Conservation (phyloP, 768 basidiomycete species). For the Piloderma croceum region DNA sequence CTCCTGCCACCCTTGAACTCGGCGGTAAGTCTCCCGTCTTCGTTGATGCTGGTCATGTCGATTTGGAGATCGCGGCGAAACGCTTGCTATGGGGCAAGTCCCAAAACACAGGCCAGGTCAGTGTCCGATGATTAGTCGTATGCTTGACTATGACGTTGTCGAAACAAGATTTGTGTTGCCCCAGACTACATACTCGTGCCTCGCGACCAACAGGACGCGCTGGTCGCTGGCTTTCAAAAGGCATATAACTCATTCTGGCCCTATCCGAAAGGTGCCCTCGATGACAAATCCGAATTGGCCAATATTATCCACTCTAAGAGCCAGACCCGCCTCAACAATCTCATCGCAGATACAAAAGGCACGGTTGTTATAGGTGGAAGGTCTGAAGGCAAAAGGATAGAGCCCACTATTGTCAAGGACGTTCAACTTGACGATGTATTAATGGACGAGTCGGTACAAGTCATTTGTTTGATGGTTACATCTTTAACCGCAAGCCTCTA, state of each 20-base stretch:
- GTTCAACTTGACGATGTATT: slow-evolving; percentile 51
- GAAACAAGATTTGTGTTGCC: slow-evolving; percentile 31
- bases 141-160: slow-evolving; percentile 1
- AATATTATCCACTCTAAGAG: slow-evolving; percentile 53
- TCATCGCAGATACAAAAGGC: slow-evolving; percentile 54
- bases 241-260: slow-evolving; percentile 41
- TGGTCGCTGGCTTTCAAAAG: slow-evolving; percentile 40
- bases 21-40: slow-evolving; percentile 46
- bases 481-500: slow-evolving; percentile 16
- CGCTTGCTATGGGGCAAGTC: slow-evolving; percentile 65
- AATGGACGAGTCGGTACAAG: slow-evolving; percentile 47
- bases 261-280: slow-evolving; percentile 49
- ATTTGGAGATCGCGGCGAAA: slow-evolving; percentile 51
- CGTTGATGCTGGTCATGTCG: slow-evolving; percentile 36
- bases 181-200: slow-evolving; percentile 44
- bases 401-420: slow-evolving; percentile 55
- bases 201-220: slow-evolving; percentile 37
- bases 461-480: neutral
- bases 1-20: slow-evolving; percentile 51
- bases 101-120: slow-evolving; percentile 59
- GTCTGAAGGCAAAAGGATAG: slow-evolving; percentile 41
- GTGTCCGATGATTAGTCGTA: neutral
- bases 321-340: slow-evolving; percentile 40
- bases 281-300: slow-evolving; percentile 36
- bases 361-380: slow-evolving; percentile 49